Evolutionary conservation across 768 basidiomycete species (phyloP).

Genomic region (Pleurotus ostreatus): DNA sequence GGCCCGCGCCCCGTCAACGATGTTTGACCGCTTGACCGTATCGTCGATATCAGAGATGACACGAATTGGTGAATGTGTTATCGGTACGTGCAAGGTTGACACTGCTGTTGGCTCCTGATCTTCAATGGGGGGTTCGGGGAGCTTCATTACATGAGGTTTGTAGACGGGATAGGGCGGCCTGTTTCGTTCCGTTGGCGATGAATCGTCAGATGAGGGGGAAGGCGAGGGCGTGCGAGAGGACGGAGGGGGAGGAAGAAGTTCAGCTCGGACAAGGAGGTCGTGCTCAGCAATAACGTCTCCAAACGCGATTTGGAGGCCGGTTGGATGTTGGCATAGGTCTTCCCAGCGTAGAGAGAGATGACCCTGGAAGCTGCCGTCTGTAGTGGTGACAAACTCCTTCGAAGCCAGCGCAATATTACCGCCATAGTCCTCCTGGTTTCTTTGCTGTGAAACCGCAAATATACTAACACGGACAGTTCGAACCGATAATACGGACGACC

Average conservation of each 20-base stretch:
- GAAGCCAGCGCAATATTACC: constrained; percentile 44
- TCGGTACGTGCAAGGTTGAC: constrained; percentile 35
- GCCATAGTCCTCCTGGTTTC: constrained; percentile 22
- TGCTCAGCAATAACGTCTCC: constrained; percentile 49
- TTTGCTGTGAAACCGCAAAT: constrained; percentile 38
- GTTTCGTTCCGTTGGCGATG: background rate
- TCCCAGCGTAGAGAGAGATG: constrained; percentile 68
- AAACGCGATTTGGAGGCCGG: constrained; percentile 52
- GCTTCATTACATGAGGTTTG: constrained; percentile 1
- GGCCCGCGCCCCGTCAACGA: constrained; percentile 74
- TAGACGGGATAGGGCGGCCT: constrained; percentile 8
- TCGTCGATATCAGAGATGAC: constrained; percentile 95
- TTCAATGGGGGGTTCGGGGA: background rate
- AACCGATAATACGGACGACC: constrained; percentile 66
- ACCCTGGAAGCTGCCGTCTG: constrained; percentile 72
- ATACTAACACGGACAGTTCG: constrained; percentile 61
- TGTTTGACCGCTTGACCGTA: constrained; percentile 78
- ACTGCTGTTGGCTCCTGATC: constrained; percentile 17
- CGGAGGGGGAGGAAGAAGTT: constrained; percentile 38
- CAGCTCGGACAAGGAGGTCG: constrained; percentile 50
- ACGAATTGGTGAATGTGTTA: constrained; percentile 63
- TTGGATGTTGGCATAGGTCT: constrained; percentile 57
- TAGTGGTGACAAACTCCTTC: constrained; percentile 49
- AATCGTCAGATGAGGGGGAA: constrained; percentile 7
- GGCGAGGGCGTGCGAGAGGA: constrained; percentile 5